phyloP scores from a whole-genome alignment of 2,329 filamentous ascomycete species.

The Alternaria longipes region DNA sequence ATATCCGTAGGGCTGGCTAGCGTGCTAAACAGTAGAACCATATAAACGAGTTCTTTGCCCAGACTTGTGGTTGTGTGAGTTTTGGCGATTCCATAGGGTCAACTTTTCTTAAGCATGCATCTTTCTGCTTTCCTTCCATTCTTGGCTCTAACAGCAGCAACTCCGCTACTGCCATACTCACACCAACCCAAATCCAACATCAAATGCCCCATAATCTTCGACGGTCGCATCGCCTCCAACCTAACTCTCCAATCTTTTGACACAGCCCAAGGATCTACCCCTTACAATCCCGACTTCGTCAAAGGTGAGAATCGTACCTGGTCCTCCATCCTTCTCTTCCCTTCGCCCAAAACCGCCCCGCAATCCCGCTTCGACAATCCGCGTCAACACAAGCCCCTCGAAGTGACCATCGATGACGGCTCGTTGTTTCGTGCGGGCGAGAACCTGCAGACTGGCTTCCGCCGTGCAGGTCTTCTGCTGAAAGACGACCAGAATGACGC shows the following conservation, averaged over 20 bases:
- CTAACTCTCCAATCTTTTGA: slow-evolving; percentile 33
- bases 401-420: slow-evolving; percentile 39
- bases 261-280: slow-evolving; percentile 12
- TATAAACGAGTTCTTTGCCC: neutral
- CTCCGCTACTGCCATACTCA: neutral
- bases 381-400: slow-evolving; percentile 23
- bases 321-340: slow-evolving; percentile 34
- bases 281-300: slow-evolving; percentile 29
- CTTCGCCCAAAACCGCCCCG: slow-evolving; percentile 19
- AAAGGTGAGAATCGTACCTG: slow-evolving; percentile 41
- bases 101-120: neutral
- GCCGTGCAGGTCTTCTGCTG: slow-evolving; percentile 34
- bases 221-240: slow-evolving; percentile 36
- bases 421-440: slow-evolving; percentile 31
- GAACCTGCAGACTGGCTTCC: slow-evolving; percentile 34
- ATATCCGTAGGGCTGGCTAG: neutral
- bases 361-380: slow-evolving; percentile 32
- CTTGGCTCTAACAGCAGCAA: neutral
- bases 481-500: slow-evolving; percentile 32
- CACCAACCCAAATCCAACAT: slow-evolving; percentile 3
- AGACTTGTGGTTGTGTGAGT: neutral
- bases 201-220: slow-evolving; percentile 43
- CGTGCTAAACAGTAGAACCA: neutral
- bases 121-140: neutral
- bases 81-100: neutral